phyloP scores from a whole-genome alignment of 2,329 filamentous ascomycete genomes.

The Pezicula rhizophila region DNA sequence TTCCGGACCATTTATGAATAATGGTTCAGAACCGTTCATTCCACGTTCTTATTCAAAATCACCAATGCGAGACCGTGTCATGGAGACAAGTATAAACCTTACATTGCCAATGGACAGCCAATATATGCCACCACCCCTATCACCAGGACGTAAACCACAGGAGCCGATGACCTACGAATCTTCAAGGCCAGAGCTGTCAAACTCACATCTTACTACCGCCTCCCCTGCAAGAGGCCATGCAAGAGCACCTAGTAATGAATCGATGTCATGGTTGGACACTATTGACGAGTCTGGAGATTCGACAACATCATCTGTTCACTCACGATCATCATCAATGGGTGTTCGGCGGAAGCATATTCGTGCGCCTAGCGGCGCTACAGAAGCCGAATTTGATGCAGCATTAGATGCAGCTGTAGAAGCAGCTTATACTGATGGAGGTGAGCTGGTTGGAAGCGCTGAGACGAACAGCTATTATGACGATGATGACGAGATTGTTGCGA shows the following conservation, averaged over 20 bases:
- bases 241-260: conserved; percentile 66
- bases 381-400: conserved; percentile 89
- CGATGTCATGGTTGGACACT: conserved; percentile 88
- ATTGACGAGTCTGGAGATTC: conserved; percentile 87
- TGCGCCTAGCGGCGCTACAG: conserved; percentile 63
- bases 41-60: conserved; percentile 51
- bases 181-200: conserved; percentile 27
- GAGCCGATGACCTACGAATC: conserved; percentile 35
- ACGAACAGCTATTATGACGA: conserved; percentile 30
- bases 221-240: conserved; percentile 34
- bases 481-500: conserved; percentile 42
- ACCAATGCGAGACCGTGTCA: conserved; percentile 34
- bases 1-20: conserved; percentile 21
- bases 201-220: conserved; percentile 30
- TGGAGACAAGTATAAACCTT: conserved; percentile 31
- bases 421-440: conserved; percentile 87
- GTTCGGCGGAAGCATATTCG: conserved; percentile 66
- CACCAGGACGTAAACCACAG: conserved; percentile 49
- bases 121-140: conserved; percentile 67
- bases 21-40: conserved; percentile 27
- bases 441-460: conserved; percentile 51
- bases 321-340: conserved; percentile 65
- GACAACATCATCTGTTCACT: conserved; percentile 72
- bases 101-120: conserved; percentile 47
- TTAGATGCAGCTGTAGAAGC: conserved; percentile 93